A percentile compares a stretch with the other conserved stretches of the same genome.
phyloP scores from a whole-genome alignment of 306 rosid genomes.

The Mimosa pudica region DNA sequence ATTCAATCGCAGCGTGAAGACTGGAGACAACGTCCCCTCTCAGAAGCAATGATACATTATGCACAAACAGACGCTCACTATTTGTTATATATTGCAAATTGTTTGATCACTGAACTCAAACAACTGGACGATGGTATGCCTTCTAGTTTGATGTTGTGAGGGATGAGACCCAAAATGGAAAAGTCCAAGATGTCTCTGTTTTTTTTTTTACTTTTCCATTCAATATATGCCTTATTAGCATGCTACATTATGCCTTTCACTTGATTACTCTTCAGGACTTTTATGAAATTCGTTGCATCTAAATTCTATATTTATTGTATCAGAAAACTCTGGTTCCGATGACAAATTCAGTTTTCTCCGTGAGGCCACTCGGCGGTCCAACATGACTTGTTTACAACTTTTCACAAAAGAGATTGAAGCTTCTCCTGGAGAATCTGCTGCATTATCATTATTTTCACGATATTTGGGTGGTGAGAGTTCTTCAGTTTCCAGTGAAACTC shows the following conservation, averaged over 20 bases:
- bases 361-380: constrained; percentile 95
- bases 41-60: constrained; percentile 80
- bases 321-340: constrained; percentile 77
- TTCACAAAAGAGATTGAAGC: constrained; percentile 74
- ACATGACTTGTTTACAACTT: constrained; percentile 75
- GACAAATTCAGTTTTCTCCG: constrained; percentile 77
- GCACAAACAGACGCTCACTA: constrained; percentile 96
- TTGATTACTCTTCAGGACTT: constrained; percentile 17
- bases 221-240: constrained; percentile 19
- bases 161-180: constrained; percentile 16
- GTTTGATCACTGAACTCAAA: constrained; percentile 69
- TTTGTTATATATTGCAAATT: constrained; percentile 74
- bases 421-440: constrained; percentile 82
- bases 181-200: neutral
- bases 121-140: constrained; percentile 63
- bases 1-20: constrained; percentile 81
- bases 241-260: constrained; percentile 5
- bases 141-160: constrained; percentile 39
- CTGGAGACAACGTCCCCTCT: constrained; percentile 94
- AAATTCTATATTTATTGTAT: constrained; percentile 52
- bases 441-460: constrained; percentile 71
- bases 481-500: constrained; percentile 55
- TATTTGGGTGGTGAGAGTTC: constrained; percentile 50
- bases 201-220: neutral
- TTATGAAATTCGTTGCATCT: constrained; percentile 22